Evolutionary conservation across 176 grass and related monocot genomes (phyloP).

Genomic region (Canna indica): DNA sequence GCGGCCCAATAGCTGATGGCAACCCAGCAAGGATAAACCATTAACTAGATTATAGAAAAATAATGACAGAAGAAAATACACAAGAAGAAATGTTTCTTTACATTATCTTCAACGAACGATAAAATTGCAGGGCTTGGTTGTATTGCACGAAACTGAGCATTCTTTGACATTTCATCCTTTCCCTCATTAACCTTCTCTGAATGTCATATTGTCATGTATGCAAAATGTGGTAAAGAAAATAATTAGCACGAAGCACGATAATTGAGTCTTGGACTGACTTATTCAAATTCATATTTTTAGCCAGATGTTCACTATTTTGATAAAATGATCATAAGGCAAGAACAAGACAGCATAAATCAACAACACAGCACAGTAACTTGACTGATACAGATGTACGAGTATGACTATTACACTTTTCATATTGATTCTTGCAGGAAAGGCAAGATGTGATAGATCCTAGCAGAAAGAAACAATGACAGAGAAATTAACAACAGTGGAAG

Average conservation of each 20-base stretch:
- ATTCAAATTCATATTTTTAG: neutral
- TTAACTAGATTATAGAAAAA: slow-evolving; percentile 2
- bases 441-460: neutral
- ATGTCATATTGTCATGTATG: slow-evolving; percentile 23
- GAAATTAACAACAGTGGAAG: neutral
- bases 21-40: slow-evolving; percentile 4
- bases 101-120: slow-evolving; percentile 94
- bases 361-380: neutral
- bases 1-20: slow-evolving; percentile 67
- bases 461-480: slow-evolving; percentile 2
- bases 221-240: slow-evolving; percentile 17
- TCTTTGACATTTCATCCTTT: slow-evolving; percentile 64
- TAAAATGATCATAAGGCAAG: neutral
- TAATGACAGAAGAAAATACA: neutral
- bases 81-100: slow-evolving; percentile 23
- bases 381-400: neutral
- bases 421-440: neutral
- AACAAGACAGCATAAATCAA: neutral
- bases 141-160: slow-evolving; percentile 87
- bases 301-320: neutral
- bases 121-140: slow-evolving; percentile 59
- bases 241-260: neutral
- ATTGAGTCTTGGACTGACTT: neutral
- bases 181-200: slow-evolving; percentile 33
- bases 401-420: neutral